Percentiles rank a stretch among this genome's conserved stretches.
Evolutionary conservation across 306 rosid genomes (phyloP).

Genomic region (Dalbergia cochinchinensis): DNA sequence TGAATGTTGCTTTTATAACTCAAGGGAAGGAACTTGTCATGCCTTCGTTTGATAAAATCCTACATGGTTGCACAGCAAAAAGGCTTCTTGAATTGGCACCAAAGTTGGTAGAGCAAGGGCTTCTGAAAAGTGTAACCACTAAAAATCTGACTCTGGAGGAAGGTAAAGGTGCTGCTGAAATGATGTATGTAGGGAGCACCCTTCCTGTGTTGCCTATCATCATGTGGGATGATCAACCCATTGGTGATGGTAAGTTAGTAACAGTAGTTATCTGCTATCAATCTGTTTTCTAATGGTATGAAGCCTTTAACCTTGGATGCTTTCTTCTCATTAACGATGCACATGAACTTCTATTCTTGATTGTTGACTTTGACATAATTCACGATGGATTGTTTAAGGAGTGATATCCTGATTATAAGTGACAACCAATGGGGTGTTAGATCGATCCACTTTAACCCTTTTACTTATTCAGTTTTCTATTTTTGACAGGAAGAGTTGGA

Average conservation of each 20-base stretch:
- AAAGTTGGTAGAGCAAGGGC: slow-evolving; percentile 70
- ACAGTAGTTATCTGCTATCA: background rate
- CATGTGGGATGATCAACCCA: slow-evolving; percentile 77
- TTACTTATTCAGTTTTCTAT: slow-evolving; percentile 6
- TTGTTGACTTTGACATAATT: slow-evolving; percentile 12
- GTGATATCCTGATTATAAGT: background rate
- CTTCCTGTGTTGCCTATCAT: slow-evolving; percentile 89
- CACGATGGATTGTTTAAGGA: background rate
- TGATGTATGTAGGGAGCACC: slow-evolving; percentile 96
- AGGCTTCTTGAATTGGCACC: slow-evolving; percentile 84
- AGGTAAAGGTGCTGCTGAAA: slow-evolving; percentile 76
- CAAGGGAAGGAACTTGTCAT: slow-evolving; percentile 80
- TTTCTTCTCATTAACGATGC: slow-evolving; percentile 9
- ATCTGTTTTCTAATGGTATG: slow-evolving; percentile 20
- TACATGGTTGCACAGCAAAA: slow-evolving; percentile 77
- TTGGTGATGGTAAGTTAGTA: slow-evolving; percentile 74
- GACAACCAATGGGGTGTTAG: background rate
- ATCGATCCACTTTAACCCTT: background rate
- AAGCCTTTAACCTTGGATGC: slow-evolving; percentile 26
- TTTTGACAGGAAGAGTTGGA: slow-evolving; percentile 75
- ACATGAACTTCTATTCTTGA: background rate
- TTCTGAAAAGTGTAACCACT: slow-evolving; percentile 59
- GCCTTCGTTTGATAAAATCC: slow-evolving; percentile 77
- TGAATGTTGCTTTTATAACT: slow-evolving; percentile 87
- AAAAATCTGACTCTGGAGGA: slow-evolving; percentile 64